These are phyloP conservation scores for Aspergillus luchuensis DNA, from an alignment of 2,329 filamentous ascomycete genomes.

Conservation along the genomic window DNA sequence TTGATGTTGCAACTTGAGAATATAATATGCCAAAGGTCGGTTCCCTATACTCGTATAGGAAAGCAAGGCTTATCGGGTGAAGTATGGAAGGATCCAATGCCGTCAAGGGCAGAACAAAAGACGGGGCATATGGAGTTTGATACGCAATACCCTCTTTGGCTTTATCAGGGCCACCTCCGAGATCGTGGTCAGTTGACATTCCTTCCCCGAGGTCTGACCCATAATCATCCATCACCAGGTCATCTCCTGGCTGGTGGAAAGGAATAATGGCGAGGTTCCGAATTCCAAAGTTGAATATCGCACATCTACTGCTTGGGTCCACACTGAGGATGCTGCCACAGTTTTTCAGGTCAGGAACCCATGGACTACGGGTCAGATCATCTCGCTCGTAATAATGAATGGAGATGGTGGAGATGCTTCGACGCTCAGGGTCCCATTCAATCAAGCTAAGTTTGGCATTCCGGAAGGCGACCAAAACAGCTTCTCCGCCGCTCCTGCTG, in stretches of 20 bases:
- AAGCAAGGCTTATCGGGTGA: constrained; percentile 87
- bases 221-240: constrained; percentile 89
- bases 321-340: constrained; percentile 81
- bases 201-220: constrained; percentile 78
- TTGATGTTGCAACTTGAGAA: constrained; percentile 71
- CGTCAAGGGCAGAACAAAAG: constrained; percentile 89
- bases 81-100: constrained; percentile 84
- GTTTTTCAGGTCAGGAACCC: constrained; percentile 73
- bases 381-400: constrained; percentile 99
- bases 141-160: constrained; percentile 38
- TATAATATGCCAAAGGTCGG: constrained; percentile 95
- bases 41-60: constrained; percentile 95
- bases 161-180: constrained; percentile 31
- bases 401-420: constrained; percentile 81
- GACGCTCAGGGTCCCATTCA: constrained; percentile 85
- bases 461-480: constrained; percentile 78
- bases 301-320: constrained; percentile 90
- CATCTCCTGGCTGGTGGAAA: constrained; percentile 82
- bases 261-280: constrained; percentile 91
- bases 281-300: constrained; percentile 86
- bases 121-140: constrained; percentile 77
- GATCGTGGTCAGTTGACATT: constrained; percentile 50
- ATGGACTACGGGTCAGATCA: constrained; percentile 79
- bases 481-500: constrained; percentile 78
- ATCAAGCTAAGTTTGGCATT: constrained; percentile 92